phyloP scores from a whole-genome alignment of 805 yeast species.

The Ogataea pini region DNA sequence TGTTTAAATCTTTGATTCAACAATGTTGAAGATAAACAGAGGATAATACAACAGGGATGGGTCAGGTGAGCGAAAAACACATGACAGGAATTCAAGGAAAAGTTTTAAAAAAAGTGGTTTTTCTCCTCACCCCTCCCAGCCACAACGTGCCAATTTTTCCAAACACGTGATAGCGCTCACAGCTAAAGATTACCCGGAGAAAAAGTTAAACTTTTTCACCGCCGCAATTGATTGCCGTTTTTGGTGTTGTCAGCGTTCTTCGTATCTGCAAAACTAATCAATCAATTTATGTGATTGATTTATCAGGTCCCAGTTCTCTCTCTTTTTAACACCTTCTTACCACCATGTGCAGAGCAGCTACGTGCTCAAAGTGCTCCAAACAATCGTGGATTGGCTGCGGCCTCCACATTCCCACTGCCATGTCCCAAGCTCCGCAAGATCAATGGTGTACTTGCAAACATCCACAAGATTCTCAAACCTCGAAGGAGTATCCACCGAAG shows the following conservation, averaged over 20 bases:
- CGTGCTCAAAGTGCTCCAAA: slow-evolving; percentile 35
- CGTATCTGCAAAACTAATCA: too few relatives aligned
- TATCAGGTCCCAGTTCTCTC: too few relatives aligned
- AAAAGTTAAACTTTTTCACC: neutral
- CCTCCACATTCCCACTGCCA: slow-evolving; percentile 42
- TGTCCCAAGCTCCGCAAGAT: slow-evolving; percentile 37
- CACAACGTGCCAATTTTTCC: neutral
- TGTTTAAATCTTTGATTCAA: neutral
- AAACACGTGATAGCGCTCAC: too few relatives aligned
- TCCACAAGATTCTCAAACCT: slow-evolving; percentile 27
- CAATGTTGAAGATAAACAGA: neutral
- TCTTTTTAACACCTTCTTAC: too few relatives aligned
- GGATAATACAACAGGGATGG: neutral
- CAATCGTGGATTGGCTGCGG: slow-evolving; percentile 50
- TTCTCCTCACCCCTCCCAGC: neutral
- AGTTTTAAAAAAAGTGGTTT: neutral
- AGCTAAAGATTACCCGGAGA: slow-evolving; percentile 1
- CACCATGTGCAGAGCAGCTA: slow-evolving; percentile 41
- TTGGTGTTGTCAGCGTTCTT: too few relatives aligned
- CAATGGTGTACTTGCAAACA: slow-evolving; percentile 41
- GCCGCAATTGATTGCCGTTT: neutral
- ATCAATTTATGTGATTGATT: too few relatives aligned
- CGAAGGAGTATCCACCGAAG: slow-evolving; percentile 39
- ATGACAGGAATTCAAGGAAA: slow-evolving; percentile 12
- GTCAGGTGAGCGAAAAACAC: slow-evolving; percentile 26